phyloP scores from a whole-genome alignment of 2,329 filamentous ascomycete genomes.

The Nothopassalora personata region DNA sequence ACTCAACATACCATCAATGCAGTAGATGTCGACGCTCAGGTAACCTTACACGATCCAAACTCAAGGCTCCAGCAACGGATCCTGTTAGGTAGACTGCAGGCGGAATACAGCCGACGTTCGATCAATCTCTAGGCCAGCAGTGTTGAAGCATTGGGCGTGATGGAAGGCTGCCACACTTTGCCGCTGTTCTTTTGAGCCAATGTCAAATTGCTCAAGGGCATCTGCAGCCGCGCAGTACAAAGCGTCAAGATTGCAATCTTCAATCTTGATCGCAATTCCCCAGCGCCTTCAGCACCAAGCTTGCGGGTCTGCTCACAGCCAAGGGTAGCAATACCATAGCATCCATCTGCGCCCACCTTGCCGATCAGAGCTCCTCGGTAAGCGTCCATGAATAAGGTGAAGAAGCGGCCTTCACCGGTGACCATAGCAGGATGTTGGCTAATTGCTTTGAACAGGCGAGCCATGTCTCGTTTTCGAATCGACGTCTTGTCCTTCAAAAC shows the following conservation, averaged over 20 bases:
- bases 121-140: conserved; percentile 29
- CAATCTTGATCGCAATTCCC: conserved; percentile 48
- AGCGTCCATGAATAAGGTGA: conserved; percentile 41
- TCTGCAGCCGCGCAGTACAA: conserved; percentile 44
- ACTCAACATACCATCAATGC: no score
- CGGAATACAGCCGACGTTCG: background rate
- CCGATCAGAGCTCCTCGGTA: conserved; percentile 40
- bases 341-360: conserved; percentile 48
- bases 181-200: conserved; percentile 34
- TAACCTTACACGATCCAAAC: no score
- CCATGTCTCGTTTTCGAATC: conserved; percentile 20
- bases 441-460: conserved; percentile 43
- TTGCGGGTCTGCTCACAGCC: conserved; percentile 33
- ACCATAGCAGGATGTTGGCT: conserved; percentile 37
- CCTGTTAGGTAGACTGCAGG: background rate
- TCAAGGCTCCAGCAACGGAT: background rate
- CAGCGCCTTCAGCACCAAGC: conserved; percentile 33
- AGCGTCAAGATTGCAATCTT: conserved; percentile 44
- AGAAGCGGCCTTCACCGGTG: conserved; percentile 45
- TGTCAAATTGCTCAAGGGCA: conserved; percentile 40
- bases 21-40: no score
- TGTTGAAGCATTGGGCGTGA: conserved; percentile 35
- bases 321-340: conserved; percentile 44
- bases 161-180: conserved; percentile 34
- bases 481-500: background rate